Percentiles rank a stretch among this genome's conserved stretches.
phyloP scores from a whole-genome alignment of 2,329 filamentous ascomycete genomes.

The Uncinocarpus reesii region DNA sequence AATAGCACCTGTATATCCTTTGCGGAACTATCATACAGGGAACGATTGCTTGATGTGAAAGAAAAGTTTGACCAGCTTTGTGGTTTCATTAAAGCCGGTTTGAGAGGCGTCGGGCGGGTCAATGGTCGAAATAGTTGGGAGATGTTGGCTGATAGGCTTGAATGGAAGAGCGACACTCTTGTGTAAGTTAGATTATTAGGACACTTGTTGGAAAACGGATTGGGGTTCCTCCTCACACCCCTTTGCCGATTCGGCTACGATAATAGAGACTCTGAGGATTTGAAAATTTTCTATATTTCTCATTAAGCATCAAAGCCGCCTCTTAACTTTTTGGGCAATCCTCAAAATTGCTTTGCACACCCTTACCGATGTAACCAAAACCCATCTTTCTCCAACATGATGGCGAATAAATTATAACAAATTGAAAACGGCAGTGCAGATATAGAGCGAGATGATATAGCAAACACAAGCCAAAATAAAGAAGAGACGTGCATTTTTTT shows the following conservation, averaged over 20 bases:
- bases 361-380: not conserved
- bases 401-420: not conserved
- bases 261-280: no score
- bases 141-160: slow-evolving; percentile 67
- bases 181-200: not conserved
- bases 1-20: slow-evolving; percentile 34
- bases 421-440: not conserved
- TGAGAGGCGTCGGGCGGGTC: slow-evolving; percentile 65
- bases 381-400: not conserved
- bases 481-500: no score
- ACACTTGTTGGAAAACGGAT: not conserved
- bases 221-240: not conserved
- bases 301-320: not conserved
- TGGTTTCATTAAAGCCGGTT: slow-evolving; percentile 59
- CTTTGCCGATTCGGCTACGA: not conserved
- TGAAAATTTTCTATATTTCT: not conserved
- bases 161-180: slow-evolving; percentile 33
- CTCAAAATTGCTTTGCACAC: not conserved
- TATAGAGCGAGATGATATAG: not conserved
- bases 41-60: slow-evolving; percentile 48
- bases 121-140: slow-evolving; percentile 67
- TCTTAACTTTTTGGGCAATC: slow-evolving; percentile 4
- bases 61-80: slow-evolving; percentile 55
- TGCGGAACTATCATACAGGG: slow-evolving; percentile 38
- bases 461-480: not conserved